Percentiles rank a stretch among this genome's conserved stretches.
phyloP scores from a whole-genome alignment of 2,329 filamentous ascomycete species.

The Fonsecaea erecta region DNA sequence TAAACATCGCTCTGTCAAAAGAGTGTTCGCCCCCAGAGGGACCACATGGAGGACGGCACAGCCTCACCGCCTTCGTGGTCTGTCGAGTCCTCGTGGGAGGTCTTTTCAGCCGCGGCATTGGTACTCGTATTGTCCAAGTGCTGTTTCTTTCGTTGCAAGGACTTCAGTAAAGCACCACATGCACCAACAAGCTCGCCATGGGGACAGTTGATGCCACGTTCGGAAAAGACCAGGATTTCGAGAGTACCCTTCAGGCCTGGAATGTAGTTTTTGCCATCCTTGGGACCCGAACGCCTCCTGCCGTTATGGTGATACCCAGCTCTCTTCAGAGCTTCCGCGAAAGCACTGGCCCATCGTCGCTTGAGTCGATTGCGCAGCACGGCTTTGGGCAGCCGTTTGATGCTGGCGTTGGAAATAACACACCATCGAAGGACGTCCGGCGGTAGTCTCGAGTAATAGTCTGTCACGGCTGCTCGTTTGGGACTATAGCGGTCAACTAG shows the following conservation, averaged over 20 bases:
- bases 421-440: conserved; percentile 56
- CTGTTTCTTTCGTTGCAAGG: conserved; percentile 15
- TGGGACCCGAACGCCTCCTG: conserved; percentile 9
- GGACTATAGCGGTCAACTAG: conserved; percentile 44
- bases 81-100: not conserved
- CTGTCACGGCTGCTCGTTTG: conserved; percentile 40
- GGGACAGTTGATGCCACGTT: conserved; percentile 10
- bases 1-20: not conserved
- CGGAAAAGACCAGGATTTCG: conserved; percentile 39
- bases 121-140: conserved; percentile 5
- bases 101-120: not conserved
- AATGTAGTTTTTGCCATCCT: conserved; percentile 25
- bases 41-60: conserved; percentile 11
- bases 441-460: conserved; percentile 46
- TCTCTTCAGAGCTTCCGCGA: conserved; percentile 51
- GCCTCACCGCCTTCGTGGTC: not conserved
- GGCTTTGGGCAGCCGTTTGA: conserved; percentile 43
- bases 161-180: conserved; percentile 16
- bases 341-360: conserved; percentile 51
- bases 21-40: conserved; percentile 1
- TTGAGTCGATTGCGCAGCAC: conserved; percentile 54
- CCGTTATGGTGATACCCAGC: conserved; percentile 47
- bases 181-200: conserved; percentile 22
- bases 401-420: conserved; percentile 43
- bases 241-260: conserved; percentile 44